These are phyloP conservation scores for Ogataea nakhonphanomensis DNA, from an alignment of 805 yeast species.

Conservation along the genomic window DNA sequence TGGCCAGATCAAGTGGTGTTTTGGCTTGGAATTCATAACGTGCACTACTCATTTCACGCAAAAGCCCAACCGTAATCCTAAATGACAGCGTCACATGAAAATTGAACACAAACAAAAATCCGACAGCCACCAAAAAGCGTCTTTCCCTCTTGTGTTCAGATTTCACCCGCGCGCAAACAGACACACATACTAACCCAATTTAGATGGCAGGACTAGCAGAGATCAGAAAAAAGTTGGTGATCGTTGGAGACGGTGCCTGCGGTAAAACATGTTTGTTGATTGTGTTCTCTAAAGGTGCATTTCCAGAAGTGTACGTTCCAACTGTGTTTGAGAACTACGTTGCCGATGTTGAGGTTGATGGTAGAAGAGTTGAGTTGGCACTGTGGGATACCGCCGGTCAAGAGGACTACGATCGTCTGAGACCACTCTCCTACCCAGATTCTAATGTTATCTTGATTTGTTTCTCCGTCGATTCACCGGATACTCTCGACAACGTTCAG, in stretches of 20 bases:
- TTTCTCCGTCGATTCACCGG: conserved; percentile 88
- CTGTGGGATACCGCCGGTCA: conserved; percentile 99
- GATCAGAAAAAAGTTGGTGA: conserved; percentile 78
- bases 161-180: not conserved
- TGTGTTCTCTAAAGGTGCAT: conserved; percentile 80
- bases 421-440: conserved; percentile 90
- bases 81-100: conserved; percentile 13
- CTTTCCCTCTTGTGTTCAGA: conserved; percentile 3
- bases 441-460: conserved; percentile 89
- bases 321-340: conserved; percentile 97
- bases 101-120: conserved; percentile 14
- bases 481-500: conserved; percentile 88
- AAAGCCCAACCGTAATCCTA: conserved; percentile 1
- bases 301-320: conserved; percentile 93
- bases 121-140: conserved; percentile 11
- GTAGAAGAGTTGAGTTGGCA: conserved; percentile 89
- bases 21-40: conserved; percentile 2
- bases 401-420: conserved; percentile 92
- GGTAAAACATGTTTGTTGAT: conserved; percentile 92
- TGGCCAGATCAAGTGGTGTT: not conserved
- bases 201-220: conserved; percentile 48
- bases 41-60: conserved; percentile 10
- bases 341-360: conserved; percentile 90
- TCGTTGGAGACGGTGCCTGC: conserved; percentile 97
- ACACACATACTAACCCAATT: conserved; percentile 4